Evolutionary conservation across 2,329 filamentous ascomycete genomes (phyloP).

Genomic region (Gnomoniopsis sp.): DNA sequence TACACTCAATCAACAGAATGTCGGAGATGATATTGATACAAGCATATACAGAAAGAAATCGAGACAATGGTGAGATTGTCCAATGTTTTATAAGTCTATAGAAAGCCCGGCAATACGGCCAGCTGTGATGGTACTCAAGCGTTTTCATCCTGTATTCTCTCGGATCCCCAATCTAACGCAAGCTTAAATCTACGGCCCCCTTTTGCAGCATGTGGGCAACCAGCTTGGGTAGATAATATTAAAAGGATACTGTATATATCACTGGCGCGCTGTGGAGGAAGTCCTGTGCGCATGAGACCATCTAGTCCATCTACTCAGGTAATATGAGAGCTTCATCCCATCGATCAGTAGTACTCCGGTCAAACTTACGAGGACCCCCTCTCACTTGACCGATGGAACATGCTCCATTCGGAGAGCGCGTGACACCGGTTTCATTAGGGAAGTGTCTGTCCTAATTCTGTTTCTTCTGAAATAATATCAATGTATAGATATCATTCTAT

Average conservation of each 20-base stretch:
- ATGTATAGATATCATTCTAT: neutral
- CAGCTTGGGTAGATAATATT: too few relatives aligned
- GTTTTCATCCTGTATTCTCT: neutral
- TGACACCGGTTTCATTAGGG: neutral
- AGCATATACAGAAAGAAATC: too few relatives aligned
- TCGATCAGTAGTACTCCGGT: too few relatives aligned
- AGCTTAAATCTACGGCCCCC: neutral
- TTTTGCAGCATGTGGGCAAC: too few relatives aligned
- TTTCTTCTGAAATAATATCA: neutral
- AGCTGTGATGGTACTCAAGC: neutral
- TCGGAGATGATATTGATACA: too few relatives aligned
- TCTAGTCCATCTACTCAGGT: too few relatives aligned
- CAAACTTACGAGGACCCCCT: neutral
- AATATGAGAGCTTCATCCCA: neutral
- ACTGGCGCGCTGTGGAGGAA: neutral
- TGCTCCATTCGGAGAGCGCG: neutral
- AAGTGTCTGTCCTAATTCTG: neutral
- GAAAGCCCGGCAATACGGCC: too few relatives aligned
- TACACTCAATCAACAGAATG: too few relatives aligned
- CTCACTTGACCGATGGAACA: neutral
- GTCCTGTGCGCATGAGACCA: neutral
- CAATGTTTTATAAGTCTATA: too few relatives aligned
- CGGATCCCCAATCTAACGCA: neutral
- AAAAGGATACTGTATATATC: too few relatives aligned
- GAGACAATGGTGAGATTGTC: too few relatives aligned